Conservation (phyloP, 2,329 filamentous ascomycete genomes). For the Paraphoma sp. region DNA sequence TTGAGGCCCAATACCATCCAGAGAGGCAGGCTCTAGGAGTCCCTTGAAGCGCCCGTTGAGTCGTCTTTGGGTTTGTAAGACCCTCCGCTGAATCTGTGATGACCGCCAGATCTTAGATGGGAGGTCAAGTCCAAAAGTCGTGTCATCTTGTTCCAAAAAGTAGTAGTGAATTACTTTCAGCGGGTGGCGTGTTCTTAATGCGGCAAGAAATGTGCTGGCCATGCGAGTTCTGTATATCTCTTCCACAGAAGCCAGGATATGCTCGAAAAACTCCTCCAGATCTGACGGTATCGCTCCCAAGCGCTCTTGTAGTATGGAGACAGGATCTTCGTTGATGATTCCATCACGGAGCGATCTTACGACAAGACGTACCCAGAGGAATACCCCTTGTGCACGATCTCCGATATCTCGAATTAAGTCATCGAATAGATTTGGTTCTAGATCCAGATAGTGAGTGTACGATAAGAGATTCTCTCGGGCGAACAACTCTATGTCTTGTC, state of each 20-base stretch:
- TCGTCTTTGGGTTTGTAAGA: not conserved
- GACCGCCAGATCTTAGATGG: not conserved
- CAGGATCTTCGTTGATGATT: conserved; percentile 3
- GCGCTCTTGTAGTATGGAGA: conserved; percentile 6
- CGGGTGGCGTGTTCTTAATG: not conserved
- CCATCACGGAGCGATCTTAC: conserved; percentile 8
- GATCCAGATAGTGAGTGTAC: not conserved
- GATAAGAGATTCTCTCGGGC: not conserved
- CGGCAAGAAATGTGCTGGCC: conserved; percentile 8
- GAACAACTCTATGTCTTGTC: conserved; percentile 8
- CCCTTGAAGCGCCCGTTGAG: conserved; percentile 5
- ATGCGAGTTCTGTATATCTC: conserved; percentile 9
- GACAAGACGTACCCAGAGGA: conserved; percentile 18
- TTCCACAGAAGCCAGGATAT: conserved; percentile 12
- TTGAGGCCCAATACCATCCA: not conserved
- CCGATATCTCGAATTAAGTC: conserved; percentile 5
- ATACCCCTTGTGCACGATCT: conserved; percentile 6
- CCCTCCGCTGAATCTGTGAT: not conserved
- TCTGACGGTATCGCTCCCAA: conserved; percentile 14
- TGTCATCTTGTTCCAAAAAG: conserved; percentile 7
- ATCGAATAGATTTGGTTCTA: not conserved
- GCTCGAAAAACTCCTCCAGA: conserved; percentile 18
- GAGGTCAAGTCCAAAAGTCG: too few species aligned
- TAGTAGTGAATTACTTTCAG: conserved; percentile 9
- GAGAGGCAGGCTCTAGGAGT: not conserved